phyloP scores from a whole-genome alignment of 176 grass and related monocot genomes.

The Alloteropsis semialata region DNA sequence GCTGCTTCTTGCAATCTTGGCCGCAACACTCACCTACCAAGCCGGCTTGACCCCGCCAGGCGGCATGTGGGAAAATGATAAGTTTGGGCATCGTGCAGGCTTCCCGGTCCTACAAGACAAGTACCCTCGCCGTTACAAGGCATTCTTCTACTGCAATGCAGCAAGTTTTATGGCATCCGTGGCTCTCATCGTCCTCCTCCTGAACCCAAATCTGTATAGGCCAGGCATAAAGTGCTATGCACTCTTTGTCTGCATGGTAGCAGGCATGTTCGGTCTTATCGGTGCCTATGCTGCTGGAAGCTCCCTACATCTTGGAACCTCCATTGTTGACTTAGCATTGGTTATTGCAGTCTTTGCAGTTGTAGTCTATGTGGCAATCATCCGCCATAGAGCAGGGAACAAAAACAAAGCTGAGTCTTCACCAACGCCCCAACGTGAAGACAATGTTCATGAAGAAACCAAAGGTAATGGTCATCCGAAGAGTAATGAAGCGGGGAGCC shows the following conservation, averaged over 20 bases:
- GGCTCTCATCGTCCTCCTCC: constrained; percentile 20
- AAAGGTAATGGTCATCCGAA: too few species aligned
- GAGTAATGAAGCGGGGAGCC: too few species aligned
- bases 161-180: background rate
- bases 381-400: too few species aligned
- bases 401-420: too few species aligned
- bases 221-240: constrained; percentile 22
- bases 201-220: background rate
- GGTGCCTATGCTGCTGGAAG: background rate
- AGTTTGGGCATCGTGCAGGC: background rate
- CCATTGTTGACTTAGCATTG: background rate
- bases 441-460: too few species aligned
- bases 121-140: constrained; percentile 3
- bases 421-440: too few species aligned
- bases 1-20: constrained; percentile 15
- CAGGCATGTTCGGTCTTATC: background rate
- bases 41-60: constrained; percentile 32
- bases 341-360: background rate
- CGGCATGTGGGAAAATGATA: background rate
- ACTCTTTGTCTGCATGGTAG: constrained; percentile 2
- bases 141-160: background rate
- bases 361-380: too few species aligned
- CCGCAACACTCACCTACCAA: constrained; percentile 13
- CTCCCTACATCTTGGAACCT: background rate
- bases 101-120: background rate